Evolutionary conservation across 495 filamentous ascomycete genomes (phyloP).

Genomic region (Lophiotrema nucula): DNA sequence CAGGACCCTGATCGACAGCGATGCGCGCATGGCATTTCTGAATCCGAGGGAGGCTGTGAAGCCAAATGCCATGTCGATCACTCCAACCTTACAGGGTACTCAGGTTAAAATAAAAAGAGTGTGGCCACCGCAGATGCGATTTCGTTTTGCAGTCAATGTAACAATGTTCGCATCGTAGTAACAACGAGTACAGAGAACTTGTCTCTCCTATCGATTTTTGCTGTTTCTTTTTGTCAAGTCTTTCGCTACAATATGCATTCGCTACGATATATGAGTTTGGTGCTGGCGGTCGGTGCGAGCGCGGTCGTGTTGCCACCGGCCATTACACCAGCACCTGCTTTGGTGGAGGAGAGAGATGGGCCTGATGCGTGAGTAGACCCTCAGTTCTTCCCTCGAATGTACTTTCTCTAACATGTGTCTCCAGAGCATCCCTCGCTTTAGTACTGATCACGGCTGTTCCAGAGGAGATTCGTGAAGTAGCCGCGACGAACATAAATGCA

Average conservation of each 20-base stretch:
- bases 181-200: neutral
- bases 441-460: constrained; percentile 31
- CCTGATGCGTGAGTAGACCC: constrained; percentile 11
- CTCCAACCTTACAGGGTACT: neutral
- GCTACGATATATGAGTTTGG: neutral
- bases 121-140: neutral
- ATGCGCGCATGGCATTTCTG: too few species aligned
- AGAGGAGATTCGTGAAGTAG: constrained; percentile 22
- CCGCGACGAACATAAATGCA: constrained; percentile 28
- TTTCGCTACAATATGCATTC: neutral
- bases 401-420: neutral
- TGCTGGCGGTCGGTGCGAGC: neutral
- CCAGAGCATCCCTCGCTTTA: constrained; percentile 24
- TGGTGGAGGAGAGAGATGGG: constrained; percentile 1
- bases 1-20: neutral
- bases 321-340: neutral
- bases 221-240: neutral
- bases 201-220: neutral
- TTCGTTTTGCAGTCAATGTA: neutral
- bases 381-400: neutral
- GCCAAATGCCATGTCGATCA: neutral
- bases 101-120: neutral
- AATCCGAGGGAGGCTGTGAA: neutral
- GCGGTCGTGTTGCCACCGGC: neutral
- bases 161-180: neutral